Evolutionary conservation across 2,329 filamentous ascomycete species (phyloP).

Genomic region (Fusarium keratoplasticum): DNA sequence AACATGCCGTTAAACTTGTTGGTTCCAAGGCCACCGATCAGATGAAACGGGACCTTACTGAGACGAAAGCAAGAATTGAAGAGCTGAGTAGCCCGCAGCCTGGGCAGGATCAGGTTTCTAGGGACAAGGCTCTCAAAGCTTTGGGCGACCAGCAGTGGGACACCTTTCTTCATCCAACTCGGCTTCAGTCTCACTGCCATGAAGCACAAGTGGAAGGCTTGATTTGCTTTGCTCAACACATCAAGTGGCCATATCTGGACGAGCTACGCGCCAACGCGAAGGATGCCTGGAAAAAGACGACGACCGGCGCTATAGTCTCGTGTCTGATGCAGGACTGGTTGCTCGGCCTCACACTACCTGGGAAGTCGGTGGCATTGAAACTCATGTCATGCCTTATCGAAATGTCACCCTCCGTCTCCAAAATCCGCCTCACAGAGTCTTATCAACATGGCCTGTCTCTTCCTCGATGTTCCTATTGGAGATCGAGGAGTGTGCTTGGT

Average conservation of each 20-base stretch:
- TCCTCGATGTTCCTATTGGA: constrained; percentile 9
- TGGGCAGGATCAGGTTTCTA: not conserved
- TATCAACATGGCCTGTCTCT: not conserved
- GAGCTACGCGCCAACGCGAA: not conserved
- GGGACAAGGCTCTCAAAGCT: not conserved
- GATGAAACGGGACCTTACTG: not conserved
- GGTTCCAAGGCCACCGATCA: not conserved
- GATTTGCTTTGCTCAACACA: constrained; percentile 6
- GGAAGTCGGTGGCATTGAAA: constrained; percentile 5
- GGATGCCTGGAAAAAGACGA: constrained; percentile 4
- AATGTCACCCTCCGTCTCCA: not conserved
- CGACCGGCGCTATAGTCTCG: not conserved
- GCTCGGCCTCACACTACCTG: constrained; percentile 11
- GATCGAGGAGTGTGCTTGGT: constrained; percentile 5
- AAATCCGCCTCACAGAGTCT: not conserved
- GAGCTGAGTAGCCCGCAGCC: not conserved
- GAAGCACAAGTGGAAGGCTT: constrained; percentile 13
- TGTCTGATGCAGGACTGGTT: constrained; percentile 10
- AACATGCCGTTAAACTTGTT: not conserved
- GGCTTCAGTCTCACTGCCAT: constrained; percentile 12
- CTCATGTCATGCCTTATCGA: constrained; percentile 10
- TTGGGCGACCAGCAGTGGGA: constrained; percentile 1
- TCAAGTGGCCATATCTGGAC: constrained; percentile 15
- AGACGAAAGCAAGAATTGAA: not conserved
- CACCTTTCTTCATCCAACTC: not conserved